Evolutionary conservation across 345 rosid genomes (phyloP).

Genomic region (Punica granatum): DNA sequence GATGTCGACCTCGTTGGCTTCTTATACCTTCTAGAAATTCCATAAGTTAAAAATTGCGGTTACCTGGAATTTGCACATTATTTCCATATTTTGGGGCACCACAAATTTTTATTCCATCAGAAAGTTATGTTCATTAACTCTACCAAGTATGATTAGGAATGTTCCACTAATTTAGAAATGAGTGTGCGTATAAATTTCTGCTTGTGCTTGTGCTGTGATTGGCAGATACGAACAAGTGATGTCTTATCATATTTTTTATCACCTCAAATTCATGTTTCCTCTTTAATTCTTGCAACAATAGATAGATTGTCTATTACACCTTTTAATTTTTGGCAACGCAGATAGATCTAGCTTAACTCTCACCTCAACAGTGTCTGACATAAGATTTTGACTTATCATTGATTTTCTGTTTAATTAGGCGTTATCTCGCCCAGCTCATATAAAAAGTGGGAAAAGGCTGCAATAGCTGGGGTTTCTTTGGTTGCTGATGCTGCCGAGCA

Average conservation of each 20-base stretch:
- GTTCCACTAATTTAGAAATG: neutral
- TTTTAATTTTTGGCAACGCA: neutral
- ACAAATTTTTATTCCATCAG: neutral
- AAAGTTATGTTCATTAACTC: neutral
- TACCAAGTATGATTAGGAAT: neutral
- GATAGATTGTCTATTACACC: neutral
- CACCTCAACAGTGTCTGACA: neutral
- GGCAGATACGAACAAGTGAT: neutral
- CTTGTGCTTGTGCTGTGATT: neutral
- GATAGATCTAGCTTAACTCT: neutral
- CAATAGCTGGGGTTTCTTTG: conserved; percentile 96
- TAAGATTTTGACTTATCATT: neutral
- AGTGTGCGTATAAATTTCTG: neutral
- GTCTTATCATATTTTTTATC: neutral
- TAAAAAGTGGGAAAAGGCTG: conserved; percentile 96
- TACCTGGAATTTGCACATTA: neutral
- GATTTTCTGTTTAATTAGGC: conserved; percentile 17
- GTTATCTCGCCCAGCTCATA: conserved; percentile 55
- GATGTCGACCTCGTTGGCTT: neutral
- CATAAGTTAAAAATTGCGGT: neutral
- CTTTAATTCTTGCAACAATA: neutral
- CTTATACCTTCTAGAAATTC: neutral
- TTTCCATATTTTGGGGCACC: neutral
- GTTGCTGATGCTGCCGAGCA: conserved; percentile 99
- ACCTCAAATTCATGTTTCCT: neutral